Evolutionary conservation across 1,139 yeast genomes (phyloP), one percentile per base, ranked within the genome.

Genomic region (Taiozyma sp.): DNA sequence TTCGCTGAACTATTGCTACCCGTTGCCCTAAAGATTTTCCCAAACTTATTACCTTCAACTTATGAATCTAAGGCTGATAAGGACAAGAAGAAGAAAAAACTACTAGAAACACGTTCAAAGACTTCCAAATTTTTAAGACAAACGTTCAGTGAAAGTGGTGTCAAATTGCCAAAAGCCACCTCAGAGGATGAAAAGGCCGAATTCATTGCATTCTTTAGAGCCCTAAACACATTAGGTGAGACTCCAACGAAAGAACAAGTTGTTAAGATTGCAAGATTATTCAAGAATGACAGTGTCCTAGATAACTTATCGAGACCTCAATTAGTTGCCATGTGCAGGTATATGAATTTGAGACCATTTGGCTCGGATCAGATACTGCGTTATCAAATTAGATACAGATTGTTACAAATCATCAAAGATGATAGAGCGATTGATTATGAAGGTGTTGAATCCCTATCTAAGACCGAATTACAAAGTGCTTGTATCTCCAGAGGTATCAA

Each of bases 401-500:
- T 93, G 78, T 80, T 92, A 60, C 89, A 83, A 63, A 90, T 91
- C 70, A 93, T 91, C 70, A 84, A 86, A 62, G 99, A 93, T 69
- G 99, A 93, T 69, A 84, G 87, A 65, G 86, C 90, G 44, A 90
- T 93, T 61, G 96, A 90, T 64, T 90, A 89, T 65, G 99, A 93
- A 73, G 98, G 98, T 47, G 95, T 91, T 48, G 89, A 84, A 48
- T 76, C 89, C 2, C 76, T 93, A 60, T 81, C 95, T 5, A 78
- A 86, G 32, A 83, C 83, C n/a, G 99, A 93, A 70, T 78, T 93
- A 55, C 91, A 89, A 66, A 76, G 77, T 57, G 98, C 98, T 8
- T 91, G 97, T 74, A 87, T 89, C 52, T 91, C 95, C 49, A 83
- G 99, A 70, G 99, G 99, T 66, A 90, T 93, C 68, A 87, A 82